Evolutionary conservation across 2,329 filamentous ascomycete species (phyloP).

Genomic region (Ophioceras dolichostomum): DNA sequence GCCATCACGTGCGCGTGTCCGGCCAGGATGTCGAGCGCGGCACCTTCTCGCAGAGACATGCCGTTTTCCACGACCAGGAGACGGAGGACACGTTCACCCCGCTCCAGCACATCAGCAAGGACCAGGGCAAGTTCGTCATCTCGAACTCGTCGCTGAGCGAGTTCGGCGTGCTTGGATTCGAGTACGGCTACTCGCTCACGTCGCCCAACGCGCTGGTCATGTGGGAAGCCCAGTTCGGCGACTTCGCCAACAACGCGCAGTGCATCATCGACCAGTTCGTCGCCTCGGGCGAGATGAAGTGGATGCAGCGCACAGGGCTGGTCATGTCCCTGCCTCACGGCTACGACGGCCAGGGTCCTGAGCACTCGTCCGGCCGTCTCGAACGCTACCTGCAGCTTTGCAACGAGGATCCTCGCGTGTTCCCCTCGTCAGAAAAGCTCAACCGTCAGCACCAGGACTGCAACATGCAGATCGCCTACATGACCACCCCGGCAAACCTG

Average conservation of each 20-base stretch:
- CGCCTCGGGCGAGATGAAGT: slow-evolving; percentile 94
- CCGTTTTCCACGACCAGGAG: slow-evolving; percentile 95
- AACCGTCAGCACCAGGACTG: slow-evolving; percentile 97
- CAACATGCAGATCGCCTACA: slow-evolving; percentile 98
- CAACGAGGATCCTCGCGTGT: slow-evolving; percentile 93
- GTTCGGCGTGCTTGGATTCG: slow-evolving; percentile 74
- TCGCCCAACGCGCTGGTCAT: slow-evolving; percentile 96
- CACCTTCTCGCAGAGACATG: slow-evolving; percentile 96
- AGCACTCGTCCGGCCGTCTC: slow-evolving; percentile 95
- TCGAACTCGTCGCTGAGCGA: slow-evolving; percentile 81
- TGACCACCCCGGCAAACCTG: slow-evolving; percentile 90
- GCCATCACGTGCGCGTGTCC: slow-evolving; percentile 93
- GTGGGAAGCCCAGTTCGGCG: slow-evolving; percentile 99
- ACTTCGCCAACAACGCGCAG: slow-evolving; percentile 99
- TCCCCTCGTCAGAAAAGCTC: slow-evolving; percentile 78
- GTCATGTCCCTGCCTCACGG: slow-evolving; percentile 95
- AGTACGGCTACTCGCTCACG: slow-evolving; percentile 96
- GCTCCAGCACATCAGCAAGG: slow-evolving; percentile 74
- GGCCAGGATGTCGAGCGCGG: slow-evolving; percentile 99
- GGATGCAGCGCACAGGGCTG: slow-evolving; percentile 94
- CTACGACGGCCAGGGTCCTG: slow-evolving; percentile 95
- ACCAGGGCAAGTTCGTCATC: slow-evolving; percentile 93
- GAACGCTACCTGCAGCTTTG: slow-evolving; percentile 95
- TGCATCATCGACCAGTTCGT: slow-evolving; percentile 99
- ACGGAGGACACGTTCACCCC: slow-evolving; percentile 88